Evolutionary conservation across 495 filamentous ascomycete species (phyloP).

Genomic region (Oidiodendron maius): DNA sequence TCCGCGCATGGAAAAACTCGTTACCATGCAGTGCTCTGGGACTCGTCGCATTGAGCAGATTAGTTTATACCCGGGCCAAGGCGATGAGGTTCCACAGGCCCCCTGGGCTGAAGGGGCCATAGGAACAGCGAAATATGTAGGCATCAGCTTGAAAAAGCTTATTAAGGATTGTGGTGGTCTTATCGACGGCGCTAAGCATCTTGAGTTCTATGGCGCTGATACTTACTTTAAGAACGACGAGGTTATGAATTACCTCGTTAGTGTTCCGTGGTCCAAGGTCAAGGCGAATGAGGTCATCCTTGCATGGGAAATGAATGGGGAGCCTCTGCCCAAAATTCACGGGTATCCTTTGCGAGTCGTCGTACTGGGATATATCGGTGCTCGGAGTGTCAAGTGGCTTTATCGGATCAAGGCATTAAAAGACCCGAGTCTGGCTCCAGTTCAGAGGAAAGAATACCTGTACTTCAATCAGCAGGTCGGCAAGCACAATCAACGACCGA

Average conservation of each 20-base stretch:
- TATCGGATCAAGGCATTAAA: constrained; percentile 45
- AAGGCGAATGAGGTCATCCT: constrained; percentile 45
- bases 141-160: constrained; percentile 58
- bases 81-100: constrained; percentile 63
- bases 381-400: constrained; percentile 52
- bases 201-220: constrained; percentile 61
- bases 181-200: constrained; percentile 39
- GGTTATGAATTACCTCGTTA: constrained; percentile 57
- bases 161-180: constrained; percentile 62
- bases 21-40: constrained; percentile 64
- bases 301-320: constrained; percentile 54
- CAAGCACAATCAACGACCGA: constrained; percentile 50
- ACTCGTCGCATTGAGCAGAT: constrained; percentile 66
- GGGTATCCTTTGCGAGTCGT: constrained; percentile 58
- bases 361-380: constrained; percentile 59
- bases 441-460: constrained; percentile 49
- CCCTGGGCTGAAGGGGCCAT: constrained; percentile 66
- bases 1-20: constrained; percentile 44
- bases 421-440: constrained; percentile 33
- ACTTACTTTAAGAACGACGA: constrained; percentile 57
- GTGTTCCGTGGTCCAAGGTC: constrained; percentile 59
- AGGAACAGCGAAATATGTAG: constrained; percentile 55
- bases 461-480: constrained; percentile 55
- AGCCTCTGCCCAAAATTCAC: constrained; percentile 48
- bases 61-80: constrained; percentile 53